Evolutionary conservation across 805 yeast species (phyloP), one percentile per base, ranked within the genome.

Genomic region (Barnettozyma pratensis): DNA sequence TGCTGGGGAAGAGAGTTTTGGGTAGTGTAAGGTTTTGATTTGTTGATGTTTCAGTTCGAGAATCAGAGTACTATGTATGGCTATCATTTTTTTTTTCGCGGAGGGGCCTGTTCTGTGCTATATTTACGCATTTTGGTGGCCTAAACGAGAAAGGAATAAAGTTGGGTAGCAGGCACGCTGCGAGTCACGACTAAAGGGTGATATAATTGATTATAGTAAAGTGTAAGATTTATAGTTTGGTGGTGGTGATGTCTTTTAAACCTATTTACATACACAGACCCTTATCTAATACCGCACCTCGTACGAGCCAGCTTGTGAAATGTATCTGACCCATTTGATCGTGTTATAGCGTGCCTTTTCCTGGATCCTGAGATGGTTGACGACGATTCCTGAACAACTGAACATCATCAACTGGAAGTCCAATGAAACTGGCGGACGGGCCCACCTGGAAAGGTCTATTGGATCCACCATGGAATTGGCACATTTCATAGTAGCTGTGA

Each of bases 241-340:
- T 19, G 3, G 19, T 19, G 19, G 19, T 19, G 19, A 19, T 19
- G 19, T 19, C 19, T 19, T 19, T 19, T 19, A 19, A 19, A 19
- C 19, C 19, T 19, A 19, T 19, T 19, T 19, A 19, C 19, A 19
- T 19, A 3, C 19, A 19, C 19, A 19, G 19, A 19, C 19, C 19
- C 19, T 19, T 19, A 19, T 19, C 45, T 63, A 85, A 53, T 81
- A 81, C 47, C 97, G 72, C 8, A 88, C 74, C 53, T 91, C 97
- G 57, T 87, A 90, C 6, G 85, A 77, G 0, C 96, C 96, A 0
- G 92, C 81, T 51, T 75, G 78, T 1, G 92, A 75, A 12, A 77
- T 63, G 63, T 92, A 92, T 57, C 87, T 80, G 34, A 91, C 95
- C 96, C 96, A 89, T 63, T 91, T 92, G 26, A 87, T 80, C 0